Base-by-base conservation (phyloP, 805 yeast species). In the Candida vaughaniae region DNA sequence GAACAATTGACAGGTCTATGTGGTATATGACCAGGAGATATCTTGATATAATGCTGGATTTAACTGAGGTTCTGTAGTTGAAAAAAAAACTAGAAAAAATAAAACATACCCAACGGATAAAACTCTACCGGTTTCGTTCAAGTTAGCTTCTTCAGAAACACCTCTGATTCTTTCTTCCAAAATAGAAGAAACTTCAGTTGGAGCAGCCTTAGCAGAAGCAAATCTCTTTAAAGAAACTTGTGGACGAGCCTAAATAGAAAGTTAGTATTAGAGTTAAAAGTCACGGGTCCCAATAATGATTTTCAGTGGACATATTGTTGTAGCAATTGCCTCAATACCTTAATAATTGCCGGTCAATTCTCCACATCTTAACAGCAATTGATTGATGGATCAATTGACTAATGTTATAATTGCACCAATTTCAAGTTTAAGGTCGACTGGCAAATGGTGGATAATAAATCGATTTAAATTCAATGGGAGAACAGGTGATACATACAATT, bases 161-260 rank as follows among this genome's bases (percentile, higher is more conserved):
- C 99, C 99, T 79, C 96, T 90, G 78, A 93, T 93, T 77, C 95
- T 89, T 74, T 93, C 96, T 79, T 93, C 99, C 66, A 93, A 82
- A 76, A 93, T 93, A 45, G 98, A 88, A 56, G 99, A 90, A 54
- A 93, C 99, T 78, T 93, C 99, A 56, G 98, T 93, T 69, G 99
- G 98, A 58, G 95, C 89, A 64, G 98, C 93, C 82, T 93, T 93
- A 55, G 93, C 90, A 43, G 90, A 80, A 64, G 97, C 97, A 68
- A 80, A 87, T 73, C 95, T 82, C 60, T 78, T 79, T 55, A 83
- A 78, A 61, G 77, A 72, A 55, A 66, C 67, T 58, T 75, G 67
- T 65, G 89, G 87, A 75, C 86, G 86, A 60, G 87, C 83, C 86
- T 80, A 60, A 35, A 36, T 20, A 25, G n/a, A n/a, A n/a, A 35